Base-by-base conservation (phyloP, 768 basidiomycete species). In the Filobasidium wieringae region DNA sequence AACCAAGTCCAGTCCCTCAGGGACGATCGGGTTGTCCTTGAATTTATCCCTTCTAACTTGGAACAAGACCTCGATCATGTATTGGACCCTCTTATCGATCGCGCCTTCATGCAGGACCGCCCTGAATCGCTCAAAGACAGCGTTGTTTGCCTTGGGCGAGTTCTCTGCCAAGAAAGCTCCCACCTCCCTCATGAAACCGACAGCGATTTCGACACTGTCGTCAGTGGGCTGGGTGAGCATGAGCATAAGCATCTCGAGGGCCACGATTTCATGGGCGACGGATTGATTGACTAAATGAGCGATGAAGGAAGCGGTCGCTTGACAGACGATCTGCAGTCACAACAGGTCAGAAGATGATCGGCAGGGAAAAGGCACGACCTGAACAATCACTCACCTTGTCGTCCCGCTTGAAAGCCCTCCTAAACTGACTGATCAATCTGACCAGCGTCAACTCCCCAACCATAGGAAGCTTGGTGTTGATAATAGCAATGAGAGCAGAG, bases 31-130 rank as follows among this genome's bases (percentile, higher is more conserved):
- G 72, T 99, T 97, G 70, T 97, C 95, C 79, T 97, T 97, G 79
- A 88, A 97, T 75, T 90, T 92, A 78, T 99, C 95, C 78, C 95
- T 96, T 65, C 95, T 80, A 7, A 95, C 88, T 75, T 97, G 95
- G 88, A 99, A 97, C 47, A 97, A 79, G 2, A 97, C 95, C 76
- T 97, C 95, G 65, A 99, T 89, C 95, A 96, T 96, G 76, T 96
- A 99, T 71, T 97, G 95, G 29, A 93, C 88, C 65, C 95, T 83
- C 66, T 97, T 91, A 68, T 88, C 91, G 73, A 99, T 93, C 41
- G 80, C 78, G 26, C 90, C 90, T 73, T 97, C 95, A 74, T 97
- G 95, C 32, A 99, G 78, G 8, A 96, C 90, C 0, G 89, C 88
- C 45, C 95, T 85, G 82, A 97, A 96, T 24, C 92, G 87, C 72